These are phyloP conservation scores for Clarireedia monteithiana DNA, from an alignment of 2,329 filamentous ascomycete genomes.

Conservation along the genomic window DNA sequence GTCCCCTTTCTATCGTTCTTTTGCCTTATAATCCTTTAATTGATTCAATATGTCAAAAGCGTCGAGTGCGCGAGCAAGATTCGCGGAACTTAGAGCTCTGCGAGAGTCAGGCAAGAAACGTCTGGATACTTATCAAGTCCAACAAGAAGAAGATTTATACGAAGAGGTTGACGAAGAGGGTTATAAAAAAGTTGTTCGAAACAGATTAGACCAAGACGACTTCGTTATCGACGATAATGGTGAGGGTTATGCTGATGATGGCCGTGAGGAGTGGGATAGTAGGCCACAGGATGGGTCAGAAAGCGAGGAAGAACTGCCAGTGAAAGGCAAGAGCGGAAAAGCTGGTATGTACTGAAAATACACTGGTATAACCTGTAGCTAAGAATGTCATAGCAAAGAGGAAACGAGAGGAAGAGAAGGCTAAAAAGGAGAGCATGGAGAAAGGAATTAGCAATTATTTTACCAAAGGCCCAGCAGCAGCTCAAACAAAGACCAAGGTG, in stretches of 20 bases:
- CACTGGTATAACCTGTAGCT: neutral
- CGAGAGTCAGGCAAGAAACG: conserved; percentile 87
- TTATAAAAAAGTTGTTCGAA: conserved; percentile 92
- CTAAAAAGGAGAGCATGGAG: conserved; percentile 79
- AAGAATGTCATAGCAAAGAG: conserved; percentile 57
- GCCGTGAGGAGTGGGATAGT: conserved; percentile 81
- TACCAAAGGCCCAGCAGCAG: conserved; percentile 60
- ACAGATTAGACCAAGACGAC: conserved; percentile 85
- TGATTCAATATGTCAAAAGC: conserved; percentile 28
- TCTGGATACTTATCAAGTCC: conserved; percentile 77
- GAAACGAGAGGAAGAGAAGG: conserved; percentile 79
- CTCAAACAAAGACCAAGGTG: conserved; percentile 76
- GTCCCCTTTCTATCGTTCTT: neutral
- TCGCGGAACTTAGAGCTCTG: conserved; percentile 76
- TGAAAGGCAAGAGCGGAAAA: conserved; percentile 44
- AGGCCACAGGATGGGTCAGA: conserved; percentile 62
- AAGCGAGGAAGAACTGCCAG: conserved; percentile 57
- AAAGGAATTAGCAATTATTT: conserved; percentile 94
- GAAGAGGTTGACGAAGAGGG: conserved; percentile 95
- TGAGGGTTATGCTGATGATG: conserved; percentile 93
- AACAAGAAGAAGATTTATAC: conserved; percentile 79
- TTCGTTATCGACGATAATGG: conserved; percentile 99
- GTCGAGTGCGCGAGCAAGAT: conserved; percentile 35
- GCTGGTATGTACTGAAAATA: conserved; percentile 18
- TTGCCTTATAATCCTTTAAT: neutral